Conservation (phyloP, 345 rosid genomes). For the Gossypium ekmanianum region DNA sequence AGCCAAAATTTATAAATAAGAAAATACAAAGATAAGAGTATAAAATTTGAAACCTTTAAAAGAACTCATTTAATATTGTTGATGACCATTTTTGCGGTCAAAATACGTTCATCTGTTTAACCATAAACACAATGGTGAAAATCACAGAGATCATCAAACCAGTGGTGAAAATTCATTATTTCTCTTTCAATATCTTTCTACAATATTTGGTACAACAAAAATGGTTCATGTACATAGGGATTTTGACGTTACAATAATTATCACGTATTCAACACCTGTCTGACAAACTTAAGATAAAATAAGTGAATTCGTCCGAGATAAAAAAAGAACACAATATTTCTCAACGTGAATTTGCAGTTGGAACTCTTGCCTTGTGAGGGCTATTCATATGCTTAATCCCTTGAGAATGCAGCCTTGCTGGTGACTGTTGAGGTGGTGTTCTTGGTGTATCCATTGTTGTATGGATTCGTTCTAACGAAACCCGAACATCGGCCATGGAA, state of each 20-base stretch:
- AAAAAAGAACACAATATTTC: not conserved
- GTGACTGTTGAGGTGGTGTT: constrained; percentile 16
- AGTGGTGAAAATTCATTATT: not conserved
- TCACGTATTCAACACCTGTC: not conserved
- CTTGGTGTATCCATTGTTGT: constrained; percentile 20
- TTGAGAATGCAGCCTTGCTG: constrained; percentile 10
- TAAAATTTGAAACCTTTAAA: no score
- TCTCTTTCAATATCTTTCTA: not conserved
- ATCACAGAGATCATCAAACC: no score
- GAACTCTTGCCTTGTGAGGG: constrained; percentile 16
- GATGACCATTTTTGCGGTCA: no score
- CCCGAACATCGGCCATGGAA: constrained; percentile 50
- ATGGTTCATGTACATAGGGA: not conserved
- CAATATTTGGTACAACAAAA: not conserved
- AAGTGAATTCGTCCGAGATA: not conserved
- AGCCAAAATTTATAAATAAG: no score
- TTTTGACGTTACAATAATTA: not conserved
- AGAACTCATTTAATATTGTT: no score
- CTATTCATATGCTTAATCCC: constrained; percentile 19
- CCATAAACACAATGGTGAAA: no score
- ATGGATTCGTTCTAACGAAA: constrained; percentile 44
- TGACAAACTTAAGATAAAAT: not conserved
- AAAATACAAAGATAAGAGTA: no score
- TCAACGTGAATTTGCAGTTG: not conserved
- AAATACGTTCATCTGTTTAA: no score